These are phyloP conservation scores for Saprolegnia diclina DNA, from an alignment of 352 stramenopile genomes.

Conservation along the genomic window DNA sequence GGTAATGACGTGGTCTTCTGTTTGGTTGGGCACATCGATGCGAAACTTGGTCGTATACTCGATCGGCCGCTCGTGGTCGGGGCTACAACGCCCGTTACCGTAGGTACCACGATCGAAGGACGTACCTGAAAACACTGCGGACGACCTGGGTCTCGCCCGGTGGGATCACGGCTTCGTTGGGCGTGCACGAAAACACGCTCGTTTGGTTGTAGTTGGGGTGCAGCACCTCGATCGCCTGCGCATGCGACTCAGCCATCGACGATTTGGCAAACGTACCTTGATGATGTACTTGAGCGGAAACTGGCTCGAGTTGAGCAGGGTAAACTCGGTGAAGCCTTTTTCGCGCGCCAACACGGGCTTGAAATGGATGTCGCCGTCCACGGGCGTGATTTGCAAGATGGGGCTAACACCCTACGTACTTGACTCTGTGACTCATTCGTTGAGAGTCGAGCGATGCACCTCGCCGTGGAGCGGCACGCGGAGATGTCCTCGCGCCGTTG, in stretches of 20 bases:
- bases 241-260: not conserved
- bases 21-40: conserved; percentile 71
- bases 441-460: conserved; percentile 9
- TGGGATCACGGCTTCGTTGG: conserved; percentile 52
- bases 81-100: conserved; percentile 26
- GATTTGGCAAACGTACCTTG: conserved; percentile 24
- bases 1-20: conserved; percentile 45
- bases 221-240: conserved; percentile 3
- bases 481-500: conserved; percentile 31
- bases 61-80: conserved; percentile 45
- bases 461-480: conserved; percentile 42
- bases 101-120: conserved; percentile 8
- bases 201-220: conserved; percentile 32
- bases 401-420: conserved; percentile 66
- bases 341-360: conserved; percentile 59
- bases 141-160: conserved; percentile 47
- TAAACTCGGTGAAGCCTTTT: conserved; percentile 39
- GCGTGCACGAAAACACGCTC: conserved; percentile 58
- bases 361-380: conserved; percentile 58
- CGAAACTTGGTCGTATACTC: conserved; percentile 53
- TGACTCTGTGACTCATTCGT: not conserved
- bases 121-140: conserved; percentile 52
- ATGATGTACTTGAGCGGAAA: conserved; percentile 64
- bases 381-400: conserved; percentile 53
- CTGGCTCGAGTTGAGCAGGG: conserved; percentile 52